phyloP scores from a whole-genome alignment of 2,329 filamentous ascomycete species.

The Microcyclospora tardicrescens region DNA sequence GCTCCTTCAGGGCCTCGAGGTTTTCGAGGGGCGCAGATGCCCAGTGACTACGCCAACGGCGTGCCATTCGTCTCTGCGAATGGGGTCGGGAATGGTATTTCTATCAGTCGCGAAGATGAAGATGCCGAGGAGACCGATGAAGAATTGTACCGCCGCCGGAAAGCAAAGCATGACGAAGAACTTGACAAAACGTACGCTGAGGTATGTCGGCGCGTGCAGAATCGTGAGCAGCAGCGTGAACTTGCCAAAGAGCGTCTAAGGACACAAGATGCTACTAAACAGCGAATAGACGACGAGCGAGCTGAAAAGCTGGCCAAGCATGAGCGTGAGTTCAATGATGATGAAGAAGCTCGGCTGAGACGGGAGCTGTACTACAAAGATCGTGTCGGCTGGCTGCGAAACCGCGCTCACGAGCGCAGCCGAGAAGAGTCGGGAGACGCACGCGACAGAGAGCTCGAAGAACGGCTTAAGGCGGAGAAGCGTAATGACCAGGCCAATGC shows the following conservation, averaged over 20 bases:
- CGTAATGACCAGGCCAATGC: constrained; percentile 66
- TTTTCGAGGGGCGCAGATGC: constrained; percentile 46
- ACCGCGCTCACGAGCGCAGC: constrained; percentile 58
- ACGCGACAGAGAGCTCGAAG: constrained; percentile 66
- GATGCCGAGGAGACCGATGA: constrained; percentile 79
- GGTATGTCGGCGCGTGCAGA: constrained; percentile 80
- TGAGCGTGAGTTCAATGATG: constrained; percentile 77
- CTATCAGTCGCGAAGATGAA: constrained; percentile 60
- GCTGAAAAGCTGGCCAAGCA: constrained; percentile 57
- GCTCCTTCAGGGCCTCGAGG: constrained; percentile 61
- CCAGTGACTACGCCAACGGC: constrained; percentile 61
- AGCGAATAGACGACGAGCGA: constrained; percentile 45
- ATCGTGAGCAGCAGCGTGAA: constrained; percentile 70
- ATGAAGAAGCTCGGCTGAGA: constrained; percentile 61
- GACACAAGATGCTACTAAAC: constrained; percentile 65
- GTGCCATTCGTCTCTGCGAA: constrained; percentile 67
- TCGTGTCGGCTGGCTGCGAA: constrained; percentile 70
- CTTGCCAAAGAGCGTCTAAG: constrained; percentile 77
- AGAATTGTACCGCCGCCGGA: constrained; percentile 62
- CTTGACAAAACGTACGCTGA: constrained; percentile 71
- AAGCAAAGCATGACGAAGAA: constrained; percentile 60
- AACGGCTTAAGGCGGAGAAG: constrained; percentile 50
- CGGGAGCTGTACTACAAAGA: constrained; percentile 81
- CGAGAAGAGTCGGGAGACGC: constrained; percentile 69
- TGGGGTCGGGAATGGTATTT: constrained; percentile 37